These are phyloP conservation scores for Ganoderma lucidum DNA, from an alignment of 1,284 basidiomycete genomes.

Conservation along the genomic window DNA sequence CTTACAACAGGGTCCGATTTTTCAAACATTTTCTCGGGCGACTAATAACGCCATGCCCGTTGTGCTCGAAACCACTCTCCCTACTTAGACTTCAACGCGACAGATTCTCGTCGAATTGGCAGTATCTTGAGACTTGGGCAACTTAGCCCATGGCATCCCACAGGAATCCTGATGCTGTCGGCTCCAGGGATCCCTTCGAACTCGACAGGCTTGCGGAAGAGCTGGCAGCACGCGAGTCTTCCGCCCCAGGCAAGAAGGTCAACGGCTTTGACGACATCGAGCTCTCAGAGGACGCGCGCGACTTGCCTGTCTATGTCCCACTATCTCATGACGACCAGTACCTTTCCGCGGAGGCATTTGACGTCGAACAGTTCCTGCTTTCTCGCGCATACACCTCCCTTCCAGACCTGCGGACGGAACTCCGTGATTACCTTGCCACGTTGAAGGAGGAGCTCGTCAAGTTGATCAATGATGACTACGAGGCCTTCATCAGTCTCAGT, in stretches of 20 bases:
- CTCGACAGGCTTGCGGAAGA: conserved; percentile 79
- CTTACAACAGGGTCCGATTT: too few species aligned
- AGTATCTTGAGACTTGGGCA: neutral
- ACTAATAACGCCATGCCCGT: too few species aligned
- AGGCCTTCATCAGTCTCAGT: conserved; percentile 95
- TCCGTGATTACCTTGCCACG: conserved; percentile 84
- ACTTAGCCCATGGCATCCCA: conserved; percentile 24
- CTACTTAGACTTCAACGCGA: neutral
- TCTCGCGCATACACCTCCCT: conserved; percentile 89
- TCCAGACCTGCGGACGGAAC: conserved; percentile 86
- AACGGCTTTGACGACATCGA: conserved; percentile 28
- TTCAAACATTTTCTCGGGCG: too few species aligned
- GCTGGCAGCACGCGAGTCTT: conserved; percentile 64
- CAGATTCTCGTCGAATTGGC: neutral
- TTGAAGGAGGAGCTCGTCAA: conserved; percentile 93
- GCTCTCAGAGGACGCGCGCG: conserved; percentile 42
- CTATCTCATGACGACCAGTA: conserved; percentile 83
- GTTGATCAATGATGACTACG: conserved; percentile 98
- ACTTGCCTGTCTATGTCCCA: conserved; percentile 79
- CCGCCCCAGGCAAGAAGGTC: conserved; percentile 13
- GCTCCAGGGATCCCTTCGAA: conserved; percentile 61
- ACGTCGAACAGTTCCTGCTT: conserved; percentile 89
- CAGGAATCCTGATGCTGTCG: conserved; percentile 25
- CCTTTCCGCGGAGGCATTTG: conserved; percentile 73
- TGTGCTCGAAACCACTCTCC: neutral